Conservation (phyloP, 345 rosid species). For the Balakata baccata region DNA sequence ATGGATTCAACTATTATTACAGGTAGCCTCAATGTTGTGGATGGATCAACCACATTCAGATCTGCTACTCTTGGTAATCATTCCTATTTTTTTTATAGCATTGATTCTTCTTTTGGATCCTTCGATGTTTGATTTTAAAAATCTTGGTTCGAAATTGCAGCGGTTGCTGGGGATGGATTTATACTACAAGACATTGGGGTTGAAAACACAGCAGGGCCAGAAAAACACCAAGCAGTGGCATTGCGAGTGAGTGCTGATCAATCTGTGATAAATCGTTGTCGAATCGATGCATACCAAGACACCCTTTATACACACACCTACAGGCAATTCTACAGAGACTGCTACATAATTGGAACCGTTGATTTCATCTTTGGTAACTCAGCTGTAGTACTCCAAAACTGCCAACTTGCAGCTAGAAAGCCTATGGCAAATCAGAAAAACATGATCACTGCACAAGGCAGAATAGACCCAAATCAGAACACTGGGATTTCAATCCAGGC, state of each 20-base stretch:
- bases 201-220: slow-evolving; percentile 21
- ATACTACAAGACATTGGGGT: slow-evolving; percentile 18
- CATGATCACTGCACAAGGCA: slow-evolving; percentile 22
- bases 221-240: slow-evolving; percentile 26
- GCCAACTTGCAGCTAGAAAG: slow-evolving; percentile 4
- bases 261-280: slow-evolving; percentile 19
- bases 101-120: background rate
- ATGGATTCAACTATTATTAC: slow-evolving; percentile 19
- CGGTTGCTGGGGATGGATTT: slow-evolving; percentile 24
- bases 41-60: slow-evolving; percentile 23
- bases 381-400: slow-evolving; percentile 23
- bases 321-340: slow-evolving; percentile 23
- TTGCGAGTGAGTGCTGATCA: slow-evolving; percentile 20
- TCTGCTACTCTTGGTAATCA: slow-evolving; percentile 22
- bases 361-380: slow-evolving; percentile 24
- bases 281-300: slow-evolving; percentile 23
- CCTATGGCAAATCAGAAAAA: slow-evolving; percentile 18
- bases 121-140: background rate
- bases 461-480: slow-evolving; percentile 20
- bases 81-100: background rate
- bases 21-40: slow-evolving; percentile 19
- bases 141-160: background rate
- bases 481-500: slow-evolving; percentile 18
- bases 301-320: slow-evolving; percentile 15
- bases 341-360: slow-evolving; percentile 9